A percentile compares a stretch with the other conserved stretches of the same genome.
Conservation (phyloP, 306 rosid genomes). For the Benincasa hispida region DNA sequence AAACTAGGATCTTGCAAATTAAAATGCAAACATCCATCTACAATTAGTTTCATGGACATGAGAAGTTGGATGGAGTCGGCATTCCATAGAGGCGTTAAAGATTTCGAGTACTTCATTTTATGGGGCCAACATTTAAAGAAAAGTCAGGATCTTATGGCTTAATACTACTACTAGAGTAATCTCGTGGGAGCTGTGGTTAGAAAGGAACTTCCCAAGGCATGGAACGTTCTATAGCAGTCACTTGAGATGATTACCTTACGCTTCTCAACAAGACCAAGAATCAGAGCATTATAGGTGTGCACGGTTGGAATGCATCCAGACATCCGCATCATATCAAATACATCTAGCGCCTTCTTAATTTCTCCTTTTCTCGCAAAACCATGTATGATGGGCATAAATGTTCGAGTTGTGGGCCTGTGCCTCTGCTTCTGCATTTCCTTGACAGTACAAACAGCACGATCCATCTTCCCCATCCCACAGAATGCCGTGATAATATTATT, state of each 20-base stretch:
- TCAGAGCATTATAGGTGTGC: constrained; percentile 85
- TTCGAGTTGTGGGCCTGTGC: constrained; percentile 75
- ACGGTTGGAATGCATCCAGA: constrained; percentile 91
- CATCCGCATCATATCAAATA: constrained; percentile 90
- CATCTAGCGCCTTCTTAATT: constrained; percentile 61
- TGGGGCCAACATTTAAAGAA: neutral
- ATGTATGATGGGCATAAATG: constrained; percentile 86
- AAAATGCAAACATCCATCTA: neutral
- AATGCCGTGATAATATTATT: constrained; percentile 76
- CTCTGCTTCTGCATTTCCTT: constrained; percentile 79
- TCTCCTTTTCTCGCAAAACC: constrained; percentile 88
- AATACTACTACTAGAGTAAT: neutral
- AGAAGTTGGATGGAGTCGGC: neutral
- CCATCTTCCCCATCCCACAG: constrained; percentile 95
- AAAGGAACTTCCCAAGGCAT: neutral
- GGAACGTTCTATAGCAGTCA: neutral
- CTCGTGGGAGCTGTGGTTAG: neutral
- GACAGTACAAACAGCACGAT: constrained; percentile 64
- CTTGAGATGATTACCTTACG: constrained; percentile 44
- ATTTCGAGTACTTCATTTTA: neutral
- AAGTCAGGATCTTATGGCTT: neutral
- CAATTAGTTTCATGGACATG: neutral
- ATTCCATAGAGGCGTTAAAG: neutral
- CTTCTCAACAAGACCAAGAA: constrained; percentile 94
- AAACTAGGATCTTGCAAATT: neutral